A percentile compares a stretch with the other conserved stretches of the same genome.
Evolutionary conservation across 2,329 filamentous ascomycete genomes (phyloP).

Genomic region (Aspergillus calidoustus): DNA sequence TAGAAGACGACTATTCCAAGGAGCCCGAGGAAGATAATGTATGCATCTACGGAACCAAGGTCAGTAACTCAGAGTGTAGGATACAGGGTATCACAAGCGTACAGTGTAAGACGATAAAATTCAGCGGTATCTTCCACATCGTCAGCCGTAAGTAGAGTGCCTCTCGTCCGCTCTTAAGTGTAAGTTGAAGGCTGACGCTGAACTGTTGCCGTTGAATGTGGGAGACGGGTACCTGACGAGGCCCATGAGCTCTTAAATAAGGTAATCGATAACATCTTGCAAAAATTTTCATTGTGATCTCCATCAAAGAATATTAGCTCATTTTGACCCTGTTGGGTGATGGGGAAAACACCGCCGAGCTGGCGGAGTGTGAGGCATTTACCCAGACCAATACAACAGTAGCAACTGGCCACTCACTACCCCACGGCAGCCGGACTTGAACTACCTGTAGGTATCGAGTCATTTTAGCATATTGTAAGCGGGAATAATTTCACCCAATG

Average conservation of each 20-base stretch:
- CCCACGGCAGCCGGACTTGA: slow-evolving; percentile 8
- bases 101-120: slow-evolving; percentile 39
- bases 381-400: slow-evolving; percentile 17
- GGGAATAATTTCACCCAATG: slow-evolving; percentile 20
- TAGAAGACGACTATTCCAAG: slow-evolving; percentile 43
- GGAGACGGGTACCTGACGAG: not conserved
- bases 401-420: slow-evolving; percentile 12
- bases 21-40: slow-evolving; percentile 44
- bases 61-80: not conserved
- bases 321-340: not conserved
- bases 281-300: not conserved
- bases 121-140: slow-evolving; percentile 32
- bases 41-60: slow-evolving; percentile 39
- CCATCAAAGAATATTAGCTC: not conserved
- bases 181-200: not conserved
- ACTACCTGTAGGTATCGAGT: not conserved
- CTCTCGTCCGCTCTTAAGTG: not conserved
- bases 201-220: not conserved
- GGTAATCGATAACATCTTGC: not conserved
- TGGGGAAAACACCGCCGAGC: not conserved
- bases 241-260: not conserved
- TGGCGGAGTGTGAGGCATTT: slow-evolving; percentile 19
- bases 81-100: slow-evolving; percentile 14
- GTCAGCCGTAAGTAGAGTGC: not conserved
- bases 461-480: slow-evolving; percentile 12